These are phyloP conservation scores for Trichosporon ovoides DNA, from an alignment of 1,284 basidiomycete genomes.

Conservation along the genomic window DNA sequence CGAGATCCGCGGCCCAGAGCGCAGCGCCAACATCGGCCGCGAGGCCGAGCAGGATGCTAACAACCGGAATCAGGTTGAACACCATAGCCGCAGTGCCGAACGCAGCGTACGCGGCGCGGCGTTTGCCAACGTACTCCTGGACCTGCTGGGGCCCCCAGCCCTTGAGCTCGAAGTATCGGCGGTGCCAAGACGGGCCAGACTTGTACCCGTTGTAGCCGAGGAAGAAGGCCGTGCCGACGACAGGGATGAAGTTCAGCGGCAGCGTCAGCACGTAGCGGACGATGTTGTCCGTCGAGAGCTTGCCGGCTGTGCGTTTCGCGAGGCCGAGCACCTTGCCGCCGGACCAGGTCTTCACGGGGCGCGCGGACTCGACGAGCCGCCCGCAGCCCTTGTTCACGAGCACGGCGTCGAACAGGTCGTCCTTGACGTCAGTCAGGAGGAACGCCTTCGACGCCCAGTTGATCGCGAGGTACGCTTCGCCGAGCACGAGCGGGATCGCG, in stretches of 20 bases:
- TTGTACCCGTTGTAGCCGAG: constrained; percentile 50
- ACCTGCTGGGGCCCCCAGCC: constrained; percentile 47
- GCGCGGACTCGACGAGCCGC: constrained; percentile 46
- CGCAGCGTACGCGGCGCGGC: constrained; percentile 56
- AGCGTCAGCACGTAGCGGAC: constrained; percentile 49
- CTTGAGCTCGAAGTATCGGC: constrained; percentile 66
- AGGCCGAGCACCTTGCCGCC: constrained; percentile 43
- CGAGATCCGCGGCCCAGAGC: constrained; percentile 60
- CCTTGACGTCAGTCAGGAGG: constrained; percentile 52
- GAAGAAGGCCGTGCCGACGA: constrained; percentile 63
- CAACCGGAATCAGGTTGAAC: constrained; percentile 61
- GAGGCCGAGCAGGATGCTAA: constrained; percentile 54
- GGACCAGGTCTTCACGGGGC: constrained; percentile 32
- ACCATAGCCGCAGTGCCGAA: constrained; percentile 61
- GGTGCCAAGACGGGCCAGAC: constrained; percentile 59
- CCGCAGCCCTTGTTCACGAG: constrained; percentile 47
- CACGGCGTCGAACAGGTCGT: constrained; percentile 51
- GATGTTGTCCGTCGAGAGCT: constrained; percentile 42
- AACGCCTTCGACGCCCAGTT: constrained; percentile 53
- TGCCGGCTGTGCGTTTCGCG: constrained; percentile 43
- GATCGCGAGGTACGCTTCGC: constrained; percentile 51
- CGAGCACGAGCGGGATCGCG: constrained; percentile 51
- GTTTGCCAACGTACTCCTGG: constrained; percentile 48
- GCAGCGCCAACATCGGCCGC: constrained; percentile 59
- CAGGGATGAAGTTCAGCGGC: constrained; percentile 59